Conservation (phyloP, 2,329 filamentous ascomycete species). For the Diaporthe vexans region DNA sequence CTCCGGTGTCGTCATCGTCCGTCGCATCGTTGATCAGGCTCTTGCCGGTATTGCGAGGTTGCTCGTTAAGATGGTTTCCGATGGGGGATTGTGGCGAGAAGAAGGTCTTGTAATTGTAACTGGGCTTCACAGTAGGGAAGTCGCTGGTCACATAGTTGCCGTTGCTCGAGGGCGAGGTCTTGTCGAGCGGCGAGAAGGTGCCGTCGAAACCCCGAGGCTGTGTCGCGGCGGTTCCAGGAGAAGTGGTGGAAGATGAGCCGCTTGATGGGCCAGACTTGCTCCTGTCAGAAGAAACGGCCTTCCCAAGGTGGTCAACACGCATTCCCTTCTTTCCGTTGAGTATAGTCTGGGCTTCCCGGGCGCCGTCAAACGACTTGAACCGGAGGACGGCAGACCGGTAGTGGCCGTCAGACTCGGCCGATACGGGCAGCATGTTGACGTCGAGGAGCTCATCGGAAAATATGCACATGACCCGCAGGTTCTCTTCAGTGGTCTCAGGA, state of each 20-base stretch:
- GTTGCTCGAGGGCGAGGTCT: slow-evolving; percentile 72
- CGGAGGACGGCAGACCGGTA: slow-evolving; percentile 66
- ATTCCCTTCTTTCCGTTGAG: slow-evolving; percentile 69
- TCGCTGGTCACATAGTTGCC: slow-evolving; percentile 67
- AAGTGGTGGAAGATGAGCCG: slow-evolving; percentile 45
- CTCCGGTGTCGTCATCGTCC: slow-evolving; percentile 77
- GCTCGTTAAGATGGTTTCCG: slow-evolving; percentile 76
- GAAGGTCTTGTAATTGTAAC: slow-evolving; percentile 69
- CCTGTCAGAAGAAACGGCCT: slow-evolving; percentile 44
- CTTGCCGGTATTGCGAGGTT: slow-evolving; percentile 74
- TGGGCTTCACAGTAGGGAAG: slow-evolving; percentile 69
- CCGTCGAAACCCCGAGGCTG: slow-evolving; percentile 73
- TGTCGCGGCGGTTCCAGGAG: slow-evolving; percentile 61
- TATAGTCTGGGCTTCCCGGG: slow-evolving; percentile 69
- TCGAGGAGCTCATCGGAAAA: slow-evolving; percentile 69
- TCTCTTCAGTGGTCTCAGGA: slow-evolving; percentile 66
- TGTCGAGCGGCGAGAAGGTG: slow-evolving; percentile 73
- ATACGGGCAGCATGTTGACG: slow-evolving; percentile 64
- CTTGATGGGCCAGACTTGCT: slow-evolving; percentile 44
- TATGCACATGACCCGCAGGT: slow-evolving; percentile 69
- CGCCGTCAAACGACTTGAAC: slow-evolving; percentile 67
- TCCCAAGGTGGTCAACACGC: slow-evolving; percentile 68
- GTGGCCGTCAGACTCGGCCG: slow-evolving; percentile 64
- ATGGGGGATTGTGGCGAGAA: slow-evolving; percentile 83
- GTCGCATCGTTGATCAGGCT: slow-evolving; percentile 79